These are phyloP conservation scores for Pestalotiopsis sp. DNA, from an alignment of 2,329 filamentous ascomycete species.

Conservation along the genomic window DNA sequence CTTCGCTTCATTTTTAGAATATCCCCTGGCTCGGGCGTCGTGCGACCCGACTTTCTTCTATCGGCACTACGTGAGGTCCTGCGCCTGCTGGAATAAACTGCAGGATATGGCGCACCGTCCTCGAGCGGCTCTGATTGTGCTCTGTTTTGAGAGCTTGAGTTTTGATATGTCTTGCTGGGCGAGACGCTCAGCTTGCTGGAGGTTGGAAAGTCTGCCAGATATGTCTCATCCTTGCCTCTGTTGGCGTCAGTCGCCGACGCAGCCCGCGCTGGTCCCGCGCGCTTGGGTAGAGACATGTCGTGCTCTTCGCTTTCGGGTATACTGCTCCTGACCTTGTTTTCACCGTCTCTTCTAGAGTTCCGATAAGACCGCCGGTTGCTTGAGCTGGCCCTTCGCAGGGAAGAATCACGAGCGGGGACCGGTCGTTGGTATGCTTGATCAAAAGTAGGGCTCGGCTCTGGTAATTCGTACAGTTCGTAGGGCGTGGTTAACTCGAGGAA, in stretches of 20 bases:
- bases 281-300: slow-evolving; percentile 22
- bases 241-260: slow-evolving; percentile 25
- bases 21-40: slow-evolving; percentile 51
- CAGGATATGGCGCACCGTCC: slow-evolving; percentile 72
- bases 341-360: slow-evolving; percentile 53
- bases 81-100: slow-evolving; percentile 64
- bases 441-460: slow-evolving; percentile 23
- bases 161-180: slow-evolving; percentile 25
- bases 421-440: slow-evolving; percentile 26
- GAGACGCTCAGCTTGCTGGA: slow-evolving; percentile 25
- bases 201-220: slow-evolving; percentile 32
- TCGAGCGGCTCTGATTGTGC: slow-evolving; percentile 41
- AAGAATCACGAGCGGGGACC: slow-evolving; percentile 72
- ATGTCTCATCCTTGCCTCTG: slow-evolving; percentile 29
- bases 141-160: slow-evolving; percentile 24
- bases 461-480: slow-evolving; percentile 16
- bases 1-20: slow-evolving; percentile 53
- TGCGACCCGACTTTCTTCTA: slow-evolving; percentile 50
- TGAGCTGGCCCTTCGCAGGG: slow-evolving; percentile 60
- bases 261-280: slow-evolving; percentile 26
- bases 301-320: slow-evolving; percentile 48
- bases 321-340: slow-evolving; percentile 35
- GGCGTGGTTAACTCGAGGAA: slow-evolving; percentile 16
- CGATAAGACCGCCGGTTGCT: slow-evolving; percentile 56
- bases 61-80: slow-evolving; percentile 50